Evolutionary conservation across 495 filamentous ascomycete species (phyloP).

Genomic region (Podospora comata): DNA sequence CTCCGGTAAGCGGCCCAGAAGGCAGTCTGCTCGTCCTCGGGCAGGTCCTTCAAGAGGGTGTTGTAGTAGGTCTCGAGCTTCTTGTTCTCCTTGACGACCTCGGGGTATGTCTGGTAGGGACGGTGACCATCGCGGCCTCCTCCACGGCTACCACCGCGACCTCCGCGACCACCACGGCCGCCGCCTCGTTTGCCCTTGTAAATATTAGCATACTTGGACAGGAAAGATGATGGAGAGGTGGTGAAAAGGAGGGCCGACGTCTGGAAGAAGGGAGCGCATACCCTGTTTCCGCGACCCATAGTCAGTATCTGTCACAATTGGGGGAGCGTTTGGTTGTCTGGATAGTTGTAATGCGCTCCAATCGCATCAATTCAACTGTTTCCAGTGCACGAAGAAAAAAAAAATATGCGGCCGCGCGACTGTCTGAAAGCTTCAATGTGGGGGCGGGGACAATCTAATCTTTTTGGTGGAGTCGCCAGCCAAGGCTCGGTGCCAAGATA

Average conservation of each 20-base stretch:
- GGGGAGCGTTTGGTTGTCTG: conserved; percentile 6
- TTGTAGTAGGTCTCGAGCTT: conserved; percentile 83
- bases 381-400: conserved; percentile 18
- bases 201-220: not conserved
- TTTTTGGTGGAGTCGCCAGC: not conserved
- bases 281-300: conserved; percentile 28
- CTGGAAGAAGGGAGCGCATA: conserved; percentile 12
- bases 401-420: conserved; percentile 9
- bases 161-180: conserved; percentile 24
- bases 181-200: conserved; percentile 22
- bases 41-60: conserved; percentile 58
- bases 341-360: conserved; percentile 25
- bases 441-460: conserved; percentile 27
- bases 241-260: not conserved
- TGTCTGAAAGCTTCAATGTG: conserved; percentile 19
- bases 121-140: conserved; percentile 25
- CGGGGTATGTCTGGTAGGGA: conserved; percentile 50
- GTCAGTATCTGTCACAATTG: conserved; percentile 17
- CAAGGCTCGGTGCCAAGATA: not conserved
- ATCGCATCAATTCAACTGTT: conserved; percentile 18
- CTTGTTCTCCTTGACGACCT: conserved; percentile 67
- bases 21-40: conserved; percentile 65
- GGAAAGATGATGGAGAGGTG: not conserved
- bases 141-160: conserved; percentile 18
- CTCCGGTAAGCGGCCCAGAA: conserved; percentile 80